Evolutionary conservation across 345 rosid species (phyloP).

Genomic region (Sapria himalayana): DNA sequence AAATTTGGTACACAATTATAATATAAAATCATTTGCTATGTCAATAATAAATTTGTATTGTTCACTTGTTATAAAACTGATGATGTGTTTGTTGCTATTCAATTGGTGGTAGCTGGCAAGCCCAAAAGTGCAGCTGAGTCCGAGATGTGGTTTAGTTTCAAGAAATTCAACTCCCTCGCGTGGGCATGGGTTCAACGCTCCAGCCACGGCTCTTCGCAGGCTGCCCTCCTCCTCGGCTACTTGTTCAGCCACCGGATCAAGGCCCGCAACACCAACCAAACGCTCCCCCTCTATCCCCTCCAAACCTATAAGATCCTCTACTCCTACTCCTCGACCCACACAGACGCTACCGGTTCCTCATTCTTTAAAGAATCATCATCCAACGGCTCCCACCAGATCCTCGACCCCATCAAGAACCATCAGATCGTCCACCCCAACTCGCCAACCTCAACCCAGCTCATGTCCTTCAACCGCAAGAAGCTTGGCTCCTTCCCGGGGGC

Average conservation of each 20-base stretch:
- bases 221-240: constrained; percentile 97
- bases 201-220: constrained; percentile 40
- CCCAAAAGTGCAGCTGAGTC: constrained; percentile 35
- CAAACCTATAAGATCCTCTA: constrained; percentile 56
- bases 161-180: constrained; percentile 53
- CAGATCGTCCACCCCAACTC: constrained; percentile 79
- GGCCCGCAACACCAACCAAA: constrained; percentile 80
- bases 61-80: constrained; percentile 2
- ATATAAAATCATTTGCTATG: too few species aligned
- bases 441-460: constrained; percentile 25
- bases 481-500: constrained; percentile 40
- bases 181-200: constrained; percentile 56
- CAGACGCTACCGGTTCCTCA: constrained; percentile 18
- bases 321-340: constrained; percentile 68
- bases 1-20: too few species aligned
- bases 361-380: constrained; percentile 20
- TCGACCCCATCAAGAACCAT: constrained; percentile 70
- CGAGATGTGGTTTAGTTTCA: constrained; percentile 38
- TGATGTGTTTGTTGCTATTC: constrained; percentile 10
- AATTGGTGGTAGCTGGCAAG: constrained; percentile 48
- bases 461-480: constrained; percentile 23
- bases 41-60: constrained; percentile 3
- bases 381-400: constrained; percentile 52
- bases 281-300: constrained; percentile 36
- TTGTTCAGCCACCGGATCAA: constrained; percentile 86